Evolutionary conservation across 192 early-diverging fungal genomes (phyloP), one percentile per base, ranked within the genome.

Genomic region (Nowakowskiella sp.): DNA sequence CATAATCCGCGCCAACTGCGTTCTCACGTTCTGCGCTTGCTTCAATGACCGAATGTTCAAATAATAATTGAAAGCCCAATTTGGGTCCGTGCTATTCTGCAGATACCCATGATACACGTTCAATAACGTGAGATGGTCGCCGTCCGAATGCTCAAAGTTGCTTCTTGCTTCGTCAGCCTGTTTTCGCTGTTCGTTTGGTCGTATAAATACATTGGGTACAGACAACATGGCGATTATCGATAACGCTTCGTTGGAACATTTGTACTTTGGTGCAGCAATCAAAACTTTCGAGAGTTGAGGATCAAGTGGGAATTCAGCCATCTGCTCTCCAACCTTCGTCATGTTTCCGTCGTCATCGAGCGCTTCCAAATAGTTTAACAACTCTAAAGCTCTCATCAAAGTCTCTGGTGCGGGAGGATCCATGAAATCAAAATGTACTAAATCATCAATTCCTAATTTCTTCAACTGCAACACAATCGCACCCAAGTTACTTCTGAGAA

Each of bases 371-470:
- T 92, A 97, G 61, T 97, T 92, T 8, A 99, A 65, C 25, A 95
- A 67, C 68, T 97, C 97, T 24, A 99, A 70, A 4, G 97, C 97
- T 44, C 94, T 82, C 93, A 97, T 99, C 39, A 97, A 64, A 1
- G 94, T 97, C 66, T 97, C 94, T 3, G 94, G 94, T 0, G 97
- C 94, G 54, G 94, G 94, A 13, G 96, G 91, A 55, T 99, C 96
- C 92, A 99, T 96, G 44, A 97, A 95, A 70, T 99, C 97, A 67
- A 99, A 93, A 58, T 99, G 92, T 2, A 97, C 94, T 31, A 99
- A 70, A 66, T 97, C 92, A 60, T 97, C 87, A 65, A 99, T 89
- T 3, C 92, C 91, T 13, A 99, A 76, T 65, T 94, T 94, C 75
- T 95, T 95, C 58, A 97, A 74, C 70, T 97, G 96, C 69, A 99